A percentile compares a stretch with the other conserved stretches of the same genome.
These are phyloP conservation scores for Mortierella sp. DNA, from an alignment of 371 early-diverging fungal genomes.

Conservation along the genomic window DNA sequence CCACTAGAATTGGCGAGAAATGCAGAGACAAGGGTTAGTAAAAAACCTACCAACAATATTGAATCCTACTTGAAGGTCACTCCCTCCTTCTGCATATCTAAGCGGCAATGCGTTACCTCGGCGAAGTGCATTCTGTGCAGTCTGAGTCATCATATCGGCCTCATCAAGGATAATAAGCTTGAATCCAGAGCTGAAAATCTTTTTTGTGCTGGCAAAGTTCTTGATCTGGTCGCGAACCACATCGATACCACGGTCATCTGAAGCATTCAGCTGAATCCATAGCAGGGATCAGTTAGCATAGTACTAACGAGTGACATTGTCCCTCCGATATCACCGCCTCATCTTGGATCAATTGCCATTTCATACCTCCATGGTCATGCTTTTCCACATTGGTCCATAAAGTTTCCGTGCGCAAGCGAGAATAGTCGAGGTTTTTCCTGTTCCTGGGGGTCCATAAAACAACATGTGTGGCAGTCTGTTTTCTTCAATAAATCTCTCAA, in stretches of 20 bases:
- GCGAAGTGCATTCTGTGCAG: constrained; percentile 97
- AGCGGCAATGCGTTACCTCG: constrained; percentile 70
- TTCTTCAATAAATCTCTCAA: constrained; percentile 88
- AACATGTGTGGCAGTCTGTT: constrained; percentile 97
- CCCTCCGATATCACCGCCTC: not conserved
- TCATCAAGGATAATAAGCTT: constrained; percentile 99
- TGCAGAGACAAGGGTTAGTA: not conserved
- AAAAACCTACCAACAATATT: too few relatives aligned
- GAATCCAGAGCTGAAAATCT: constrained; percentile 85
- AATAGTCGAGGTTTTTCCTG: constrained; percentile 98
- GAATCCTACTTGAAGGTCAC: too few relatives aligned
- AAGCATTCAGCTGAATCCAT: constrained; percentile 90
- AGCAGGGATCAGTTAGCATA: not conserved
- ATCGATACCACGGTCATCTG: constrained; percentile 99
- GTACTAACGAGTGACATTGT: not conserved
- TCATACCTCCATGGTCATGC: constrained; percentile 90
- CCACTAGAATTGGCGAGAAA: constrained; percentile 71
- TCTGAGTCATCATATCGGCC: constrained; percentile 98
- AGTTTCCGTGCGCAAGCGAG: constrained; percentile 90
- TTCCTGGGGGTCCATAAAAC: constrained; percentile 99
- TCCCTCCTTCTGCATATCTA: too few relatives aligned
- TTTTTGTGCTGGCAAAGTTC: constrained; percentile 95
- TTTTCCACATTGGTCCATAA: constrained; percentile 81
- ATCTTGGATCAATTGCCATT: not conserved
- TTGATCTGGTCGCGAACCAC: constrained; percentile 99